These are phyloP conservation scores for Dendryphion nanum DNA, from an alignment of 2,329 filamentous ascomycete genomes.

Conservation along the genomic window DNA sequence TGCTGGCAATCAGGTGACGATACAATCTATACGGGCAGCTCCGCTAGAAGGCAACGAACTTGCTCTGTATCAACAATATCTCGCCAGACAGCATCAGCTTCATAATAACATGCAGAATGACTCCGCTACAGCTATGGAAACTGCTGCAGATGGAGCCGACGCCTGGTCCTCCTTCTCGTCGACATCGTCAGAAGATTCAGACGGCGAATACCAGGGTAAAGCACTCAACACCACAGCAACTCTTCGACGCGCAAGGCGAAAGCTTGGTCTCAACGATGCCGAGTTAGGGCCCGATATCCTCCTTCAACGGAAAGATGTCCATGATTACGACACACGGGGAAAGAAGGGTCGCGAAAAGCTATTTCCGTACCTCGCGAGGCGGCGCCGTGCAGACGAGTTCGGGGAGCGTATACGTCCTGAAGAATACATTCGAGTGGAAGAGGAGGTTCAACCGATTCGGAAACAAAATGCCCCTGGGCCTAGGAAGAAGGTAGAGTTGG, in stretches of 20 bases:
- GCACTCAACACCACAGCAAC: slow-evolving; percentile 85
- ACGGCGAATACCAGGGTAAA: slow-evolving; percentile 86
- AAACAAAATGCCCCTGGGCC: slow-evolving; percentile 64
- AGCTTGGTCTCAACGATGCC: slow-evolving; percentile 81
- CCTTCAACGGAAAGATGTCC: slow-evolving; percentile 82
- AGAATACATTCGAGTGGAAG: slow-evolving; percentile 89
- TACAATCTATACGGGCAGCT: slow-evolving; percentile 49
- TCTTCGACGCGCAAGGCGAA: slow-evolving; percentile 74
- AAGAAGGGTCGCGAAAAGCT: slow-evolving; percentile 91
- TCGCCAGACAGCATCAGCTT: slow-evolving; percentile 82
- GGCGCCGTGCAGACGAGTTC: slow-evolving; percentile 83
- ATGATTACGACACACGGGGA: slow-evolving; percentile 87
- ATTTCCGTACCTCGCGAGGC: slow-evolving; percentile 81
- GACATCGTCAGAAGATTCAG: slow-evolving; percentile 82
- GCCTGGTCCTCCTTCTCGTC: slow-evolving; percentile 85
- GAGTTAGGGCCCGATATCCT: slow-evolving; percentile 91
- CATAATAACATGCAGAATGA: slow-evolving; percentile 76
- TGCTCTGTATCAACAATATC: slow-evolving; percentile 83
- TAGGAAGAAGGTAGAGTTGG: slow-evolving; percentile 83
- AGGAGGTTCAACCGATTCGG: slow-evolving; percentile 69
- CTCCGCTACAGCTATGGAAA: slow-evolving; percentile 62
- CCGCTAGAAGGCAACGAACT: slow-evolving; percentile 75
- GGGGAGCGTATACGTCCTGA: slow-evolving; percentile 92
- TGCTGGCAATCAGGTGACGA: slow-evolving; percentile 47
- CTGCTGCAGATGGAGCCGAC: slow-evolving; percentile 71